phyloP scores from a whole-genome alignment of 2,329 filamentous ascomycete species.

The Elsinoe fawcettii region DNA sequence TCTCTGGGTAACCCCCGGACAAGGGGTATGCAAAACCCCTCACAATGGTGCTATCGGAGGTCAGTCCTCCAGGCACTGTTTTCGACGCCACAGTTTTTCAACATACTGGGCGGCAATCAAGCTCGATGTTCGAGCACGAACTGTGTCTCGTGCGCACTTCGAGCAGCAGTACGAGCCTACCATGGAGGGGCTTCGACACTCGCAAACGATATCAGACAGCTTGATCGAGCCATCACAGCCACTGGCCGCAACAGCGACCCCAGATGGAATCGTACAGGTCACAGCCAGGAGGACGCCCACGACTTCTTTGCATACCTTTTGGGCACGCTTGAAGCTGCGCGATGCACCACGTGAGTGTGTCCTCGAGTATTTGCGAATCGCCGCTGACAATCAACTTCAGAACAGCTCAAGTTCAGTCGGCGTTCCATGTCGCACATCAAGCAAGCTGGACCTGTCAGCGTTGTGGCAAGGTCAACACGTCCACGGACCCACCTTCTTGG shows the following conservation, averaged over 20 bases:
- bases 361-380: neutral
- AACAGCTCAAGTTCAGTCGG: slow-evolving; percentile 5
- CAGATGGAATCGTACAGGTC: slow-evolving; percentile 13
- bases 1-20: slow-evolving; percentile 14
- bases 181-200: slow-evolving; percentile 11
- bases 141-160: slow-evolving; percentile 18
- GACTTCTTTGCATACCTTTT: slow-evolving; percentile 18
- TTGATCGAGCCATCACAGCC: slow-evolving; percentile 15
- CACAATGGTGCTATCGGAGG: slow-evolving; percentile 21
- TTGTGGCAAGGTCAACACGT: slow-evolving; percentile 14
- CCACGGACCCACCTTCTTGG: slow-evolving; percentile 13
- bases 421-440: slow-evolving; percentile 17
- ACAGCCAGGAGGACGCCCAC: slow-evolving; percentile 18
- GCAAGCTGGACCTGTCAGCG: slow-evolving; percentile 17
- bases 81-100: slow-evolving; percentile 19
- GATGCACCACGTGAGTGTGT: slow-evolving; percentile 10
- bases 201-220: slow-evolving; percentile 7
- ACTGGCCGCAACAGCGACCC: slow-evolving; percentile 16
- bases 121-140: slow-evolving; percentile 4
- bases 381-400: neutral
- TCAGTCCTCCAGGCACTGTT: slow-evolving; percentile 19
- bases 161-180: slow-evolving; percentile 12
- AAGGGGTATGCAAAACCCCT: slow-evolving; percentile 19
- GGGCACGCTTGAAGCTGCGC: slow-evolving; percentile 13
- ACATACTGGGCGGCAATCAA: slow-evolving; percentile 16